These are phyloP conservation scores for Achlya hypogyna DNA, from an alignment of 352 stramenopile genomes.

Conservation along the genomic window DNA sequence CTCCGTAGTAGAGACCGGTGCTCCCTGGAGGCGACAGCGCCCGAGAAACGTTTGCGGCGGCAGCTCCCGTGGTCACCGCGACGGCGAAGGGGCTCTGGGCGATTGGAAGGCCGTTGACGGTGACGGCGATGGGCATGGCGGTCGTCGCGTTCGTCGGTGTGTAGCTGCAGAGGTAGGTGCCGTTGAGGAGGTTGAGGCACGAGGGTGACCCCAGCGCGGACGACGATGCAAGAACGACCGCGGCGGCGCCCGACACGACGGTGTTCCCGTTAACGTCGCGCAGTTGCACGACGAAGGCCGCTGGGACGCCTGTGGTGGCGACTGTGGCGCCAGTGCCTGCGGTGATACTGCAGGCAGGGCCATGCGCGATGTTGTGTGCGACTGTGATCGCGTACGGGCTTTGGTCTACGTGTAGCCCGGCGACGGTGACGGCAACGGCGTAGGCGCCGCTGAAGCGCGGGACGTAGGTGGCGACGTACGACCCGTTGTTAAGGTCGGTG, in stretches of 20 bases:
- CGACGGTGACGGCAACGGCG: constrained; percentile 34
- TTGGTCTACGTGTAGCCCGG: constrained; percentile 38
- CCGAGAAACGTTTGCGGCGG: constrained; percentile 35
- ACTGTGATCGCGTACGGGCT: constrained; percentile 52
- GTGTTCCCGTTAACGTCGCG: constrained; percentile 49
- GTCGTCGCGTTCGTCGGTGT: constrained; percentile 34
- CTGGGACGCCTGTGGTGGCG: constrained; percentile 46
- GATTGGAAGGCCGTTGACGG: constrained; percentile 24
- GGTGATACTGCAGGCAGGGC: constrained; percentile 28
- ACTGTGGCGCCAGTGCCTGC: constrained; percentile 25
- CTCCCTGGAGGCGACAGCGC: constrained; percentile 23
- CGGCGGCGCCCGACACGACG: constrained; percentile 33
- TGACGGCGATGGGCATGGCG: constrained; percentile 21
- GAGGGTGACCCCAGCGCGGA: constrained; percentile 26
- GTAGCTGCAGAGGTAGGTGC: constrained; percentile 56
- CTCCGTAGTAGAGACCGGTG: constrained; percentile 35
- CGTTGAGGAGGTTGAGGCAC: constrained; percentile 48
- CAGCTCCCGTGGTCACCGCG: constrained; percentile 36
- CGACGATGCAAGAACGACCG: constrained; percentile 32
- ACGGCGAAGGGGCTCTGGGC: constrained; percentile 43
- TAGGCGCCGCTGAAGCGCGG: constrained; percentile 37
- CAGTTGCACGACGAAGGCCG: constrained; percentile 45
- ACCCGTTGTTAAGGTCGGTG: constrained; percentile 41
- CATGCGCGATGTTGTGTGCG: constrained; percentile 34
- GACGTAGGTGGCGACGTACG: constrained; percentile 39